Conservation (phyloP, 176 grass and related monocot genomes). For the Carex cristatella region DNA sequence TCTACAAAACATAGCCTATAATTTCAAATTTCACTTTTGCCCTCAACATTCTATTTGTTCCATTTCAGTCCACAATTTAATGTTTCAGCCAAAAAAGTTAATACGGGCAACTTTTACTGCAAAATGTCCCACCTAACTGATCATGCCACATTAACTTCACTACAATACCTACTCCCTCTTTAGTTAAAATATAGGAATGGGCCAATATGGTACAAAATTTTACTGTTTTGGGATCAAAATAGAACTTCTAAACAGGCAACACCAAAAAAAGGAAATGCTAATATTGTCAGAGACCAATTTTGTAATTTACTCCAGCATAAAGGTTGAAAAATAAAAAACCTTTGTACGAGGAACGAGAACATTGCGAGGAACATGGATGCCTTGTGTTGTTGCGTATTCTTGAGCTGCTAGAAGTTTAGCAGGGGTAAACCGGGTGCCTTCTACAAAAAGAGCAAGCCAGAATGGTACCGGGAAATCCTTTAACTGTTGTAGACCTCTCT, state of each 20-base stretch:
- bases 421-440: slow-evolving; percentile 73
- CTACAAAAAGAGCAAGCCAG: slow-evolving; percentile 87
- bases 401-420: slow-evolving; percentile 78
- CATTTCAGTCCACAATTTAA: background rate
- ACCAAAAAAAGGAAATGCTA: background rate
- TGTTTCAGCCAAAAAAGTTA: background rate
- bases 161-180: background rate
- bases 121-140: background rate
- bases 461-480: slow-evolving; percentile 78
- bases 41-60: background rate
- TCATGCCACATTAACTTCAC: background rate
- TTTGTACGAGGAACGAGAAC: slow-evolving; percentile 94
- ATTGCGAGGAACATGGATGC: slow-evolving; percentile 69
- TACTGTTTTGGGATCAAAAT: background rate
- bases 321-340: slow-evolving; percentile 28
- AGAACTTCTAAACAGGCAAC: background rate
- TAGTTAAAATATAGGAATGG: background rate
- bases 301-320: background rate
- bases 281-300: background rate
- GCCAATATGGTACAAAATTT: background rate
- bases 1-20: background rate
- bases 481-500: slow-evolving; percentile 72
- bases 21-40: background rate
- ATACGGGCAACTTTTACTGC: background rate
- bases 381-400: slow-evolving; percentile 82